These are phyloP conservation scores for Vitis cinerea DNA, from an alignment of 164 flowering plant species.

Conservation along the genomic window DNA sequence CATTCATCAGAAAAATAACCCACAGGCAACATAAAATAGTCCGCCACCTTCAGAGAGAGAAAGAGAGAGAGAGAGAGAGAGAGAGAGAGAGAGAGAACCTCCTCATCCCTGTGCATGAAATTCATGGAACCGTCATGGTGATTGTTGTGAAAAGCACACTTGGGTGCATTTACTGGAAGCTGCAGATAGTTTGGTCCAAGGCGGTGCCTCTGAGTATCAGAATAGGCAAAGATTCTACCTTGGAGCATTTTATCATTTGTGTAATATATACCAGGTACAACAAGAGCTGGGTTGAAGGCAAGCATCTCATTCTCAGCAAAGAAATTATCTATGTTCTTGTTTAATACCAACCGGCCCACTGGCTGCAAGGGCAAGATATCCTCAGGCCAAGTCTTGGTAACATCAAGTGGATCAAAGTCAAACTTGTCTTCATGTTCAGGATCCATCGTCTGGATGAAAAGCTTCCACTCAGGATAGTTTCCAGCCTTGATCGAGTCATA, in stretches of 20 bases:
- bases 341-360: constrained; percentile 92
- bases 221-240: constrained; percentile 77
- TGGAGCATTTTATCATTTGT: constrained; percentile 96
- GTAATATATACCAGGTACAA: constrained; percentile 90
- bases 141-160: constrained; percentile 90
- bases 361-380: constrained; percentile 89
- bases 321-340: constrained; percentile 93
- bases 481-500: constrained; percentile 93
- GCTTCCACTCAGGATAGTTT: constrained; percentile 95
- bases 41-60: too few species aligned
- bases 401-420: constrained; percentile 96
- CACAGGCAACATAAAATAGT: too few species aligned
- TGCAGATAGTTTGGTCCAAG: constrained; percentile 95
- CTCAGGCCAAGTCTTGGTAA: constrained; percentile 98
- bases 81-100: constrained; percentile 43
- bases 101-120: constrained; percentile 98
- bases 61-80: too few species aligned
- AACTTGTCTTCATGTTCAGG: constrained; percentile 82
- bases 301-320: constrained; percentile 96
- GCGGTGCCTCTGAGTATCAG: constrained; percentile 97
- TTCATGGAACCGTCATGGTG: constrained; percentile 98
- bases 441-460: constrained; percentile 83
- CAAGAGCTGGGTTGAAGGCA: constrained; percentile 83
- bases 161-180: constrained; percentile 95
- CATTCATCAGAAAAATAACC: too few species aligned